These are phyloP conservation scores for Ophiocordyceps camponoti-saundersi DNA, from an alignment of 2,329 filamentous ascomycete species.

Conservation along the genomic window DNA sequence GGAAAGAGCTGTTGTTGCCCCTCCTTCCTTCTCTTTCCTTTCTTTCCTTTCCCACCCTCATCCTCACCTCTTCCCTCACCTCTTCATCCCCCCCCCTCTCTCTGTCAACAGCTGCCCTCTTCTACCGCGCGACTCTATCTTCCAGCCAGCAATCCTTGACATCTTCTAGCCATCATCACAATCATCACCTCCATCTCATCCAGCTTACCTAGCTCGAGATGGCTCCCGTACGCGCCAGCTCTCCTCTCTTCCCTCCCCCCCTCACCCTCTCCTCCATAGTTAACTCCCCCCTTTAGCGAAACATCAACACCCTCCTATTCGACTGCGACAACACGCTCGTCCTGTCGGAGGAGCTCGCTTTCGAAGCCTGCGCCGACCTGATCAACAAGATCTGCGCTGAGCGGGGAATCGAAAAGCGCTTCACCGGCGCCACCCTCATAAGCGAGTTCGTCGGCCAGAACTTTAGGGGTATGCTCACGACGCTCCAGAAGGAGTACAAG, in stretches of 20 bases:
- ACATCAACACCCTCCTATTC: constrained; percentile 56
- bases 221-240: background rate
- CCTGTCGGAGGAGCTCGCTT: constrained; percentile 77
- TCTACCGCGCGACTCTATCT: background rate
- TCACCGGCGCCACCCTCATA: constrained; percentile 66
- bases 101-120: background rate
- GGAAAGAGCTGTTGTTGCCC: background rate
- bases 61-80: background rate
- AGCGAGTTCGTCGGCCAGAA: constrained; percentile 83
- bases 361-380: constrained; percentile 78
- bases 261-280: background rate
- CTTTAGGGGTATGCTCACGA: constrained; percentile 79
- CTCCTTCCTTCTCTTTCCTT: background rate
- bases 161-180: background rate
- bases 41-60: background rate
- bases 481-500: constrained; percentile 57
- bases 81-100: background rate
- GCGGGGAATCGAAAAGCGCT: constrained; percentile 45
- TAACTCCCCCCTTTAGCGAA: background rate
- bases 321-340: constrained; percentile 87
- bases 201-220: too few relatives aligned
- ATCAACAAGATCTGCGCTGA: constrained; percentile 70
- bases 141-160: too few relatives aligned
- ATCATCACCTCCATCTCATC: background rate
- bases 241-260: too few relatives aligned